Evolutionary conservation across 2,329 filamentous ascomycete genomes (phyloP).

Genomic region (Fusarium liriodendri): DNA sequence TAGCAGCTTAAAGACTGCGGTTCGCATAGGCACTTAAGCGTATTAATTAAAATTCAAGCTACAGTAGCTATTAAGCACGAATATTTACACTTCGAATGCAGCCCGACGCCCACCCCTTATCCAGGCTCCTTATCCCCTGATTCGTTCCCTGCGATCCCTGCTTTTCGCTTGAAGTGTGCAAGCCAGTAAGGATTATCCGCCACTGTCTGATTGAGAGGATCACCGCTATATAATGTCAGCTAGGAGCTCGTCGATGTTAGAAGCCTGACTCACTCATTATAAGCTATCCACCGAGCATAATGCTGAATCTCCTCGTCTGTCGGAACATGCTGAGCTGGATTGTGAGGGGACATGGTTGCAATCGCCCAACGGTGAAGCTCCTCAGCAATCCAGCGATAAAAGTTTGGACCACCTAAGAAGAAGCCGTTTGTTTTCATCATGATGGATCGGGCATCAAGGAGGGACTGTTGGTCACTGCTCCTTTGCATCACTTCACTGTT

Average conservation of each 20-base stretch:
- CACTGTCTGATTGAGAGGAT: constrained; percentile 4
- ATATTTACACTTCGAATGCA: not conserved
- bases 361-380: constrained; percentile 41
- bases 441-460: constrained; percentile 4
- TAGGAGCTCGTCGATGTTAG: too few relatives aligned
- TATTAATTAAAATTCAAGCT: not conserved
- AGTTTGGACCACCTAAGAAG: constrained; percentile 38
- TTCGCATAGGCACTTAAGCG: not conserved
- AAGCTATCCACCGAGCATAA: constrained; percentile 48
- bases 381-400: constrained; percentile 33
- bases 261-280: constrained; percentile 35
- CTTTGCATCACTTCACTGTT: not conserved
- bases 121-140: not conserved
- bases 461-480: not conserved
- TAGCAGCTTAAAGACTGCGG: not conserved
- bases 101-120: not conserved
- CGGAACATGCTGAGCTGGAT: constrained; percentile 45
- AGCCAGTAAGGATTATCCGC: constrained; percentile 9
- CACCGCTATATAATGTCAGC: not conserved
- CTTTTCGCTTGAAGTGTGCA: not conserved
- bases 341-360: constrained; percentile 46
- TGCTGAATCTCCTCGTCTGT: constrained; percentile 50
- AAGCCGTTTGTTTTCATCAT: constrained; percentile 14
- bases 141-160: not conserved
- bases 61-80: not conserved